These are phyloP conservation scores for Zelonia costaricensis DNA, from an alignment of 208 protist genomes.

Conservation along the genomic window DNA sequence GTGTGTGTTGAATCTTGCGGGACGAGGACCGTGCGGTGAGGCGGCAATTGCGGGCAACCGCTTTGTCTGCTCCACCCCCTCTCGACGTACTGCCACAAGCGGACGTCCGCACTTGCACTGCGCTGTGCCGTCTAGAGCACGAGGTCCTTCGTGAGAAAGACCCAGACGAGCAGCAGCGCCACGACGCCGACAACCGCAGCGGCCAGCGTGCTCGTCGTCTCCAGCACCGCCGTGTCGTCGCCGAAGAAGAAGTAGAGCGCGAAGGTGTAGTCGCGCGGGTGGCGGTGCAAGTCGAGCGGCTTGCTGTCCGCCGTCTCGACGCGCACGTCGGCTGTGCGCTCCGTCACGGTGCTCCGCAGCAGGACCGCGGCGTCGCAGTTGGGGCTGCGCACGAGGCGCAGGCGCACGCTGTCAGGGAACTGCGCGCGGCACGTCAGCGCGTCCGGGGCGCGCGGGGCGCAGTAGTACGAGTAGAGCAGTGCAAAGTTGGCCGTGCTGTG, in stretches of 20 bases:
- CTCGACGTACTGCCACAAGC: too few species aligned
- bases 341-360: conserved; percentile 27
- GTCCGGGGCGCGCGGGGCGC: conserved; percentile 55
- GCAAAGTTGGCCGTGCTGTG: conserved; percentile 14
- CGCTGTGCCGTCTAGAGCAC: conserved; percentile 16
- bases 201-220: conserved; percentile 33
- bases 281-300: conserved; percentile 15
- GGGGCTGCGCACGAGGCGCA: conserved; percentile 40
- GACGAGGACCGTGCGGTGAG: too few species aligned
- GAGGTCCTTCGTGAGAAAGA: conserved; percentile 71
- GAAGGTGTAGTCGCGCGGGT: conserved; percentile 43
- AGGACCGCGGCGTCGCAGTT: conserved; percentile 38
- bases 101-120: neutral
- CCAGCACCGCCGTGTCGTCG: conserved; percentile 13
- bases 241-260: conserved; percentile 53
- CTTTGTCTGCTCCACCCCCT: too few species aligned
- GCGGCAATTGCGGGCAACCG: too few species aligned
- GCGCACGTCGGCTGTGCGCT: conserved; percentile 23
- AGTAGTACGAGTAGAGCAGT: conserved; percentile 61
- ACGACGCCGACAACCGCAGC: conserved; percentile 31
- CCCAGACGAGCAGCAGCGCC: conserved; percentile 50
- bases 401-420: conserved; percentile 21
- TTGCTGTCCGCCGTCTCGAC: conserved; percentile 25
- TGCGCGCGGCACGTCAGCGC: conserved; percentile 36
- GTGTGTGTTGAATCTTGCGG: too few species aligned